Evolutionary conservation across 208 protist species (phyloP).

Genomic region (Leishmania amazonensis): DNA sequence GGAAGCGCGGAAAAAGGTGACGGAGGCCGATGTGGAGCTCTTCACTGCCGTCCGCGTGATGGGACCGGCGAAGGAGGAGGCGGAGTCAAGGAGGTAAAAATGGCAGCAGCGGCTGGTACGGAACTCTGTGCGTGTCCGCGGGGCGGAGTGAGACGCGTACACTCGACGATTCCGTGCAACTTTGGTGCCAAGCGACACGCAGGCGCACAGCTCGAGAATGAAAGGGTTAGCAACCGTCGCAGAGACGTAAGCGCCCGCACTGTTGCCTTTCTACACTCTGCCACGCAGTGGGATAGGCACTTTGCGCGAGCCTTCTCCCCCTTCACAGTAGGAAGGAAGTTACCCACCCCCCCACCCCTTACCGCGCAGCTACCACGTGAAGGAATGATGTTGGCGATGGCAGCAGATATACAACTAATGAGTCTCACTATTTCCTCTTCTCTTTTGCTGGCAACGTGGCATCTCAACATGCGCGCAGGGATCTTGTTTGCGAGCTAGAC

Average conservation of each 20-base stretch:
- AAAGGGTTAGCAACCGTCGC: neutral
- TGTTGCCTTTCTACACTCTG: neutral
- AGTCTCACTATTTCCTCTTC: neutral
- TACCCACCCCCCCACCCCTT: no score
- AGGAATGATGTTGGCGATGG: neutral
- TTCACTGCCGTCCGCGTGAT: conserved; percentile 71
- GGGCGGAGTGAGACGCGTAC: neutral
- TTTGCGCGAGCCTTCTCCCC: neutral
- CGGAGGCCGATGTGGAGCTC: conserved; percentile 85
- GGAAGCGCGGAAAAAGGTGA: conserved; percentile 84
- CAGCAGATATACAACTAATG: no score
- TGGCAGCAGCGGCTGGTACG: no score
- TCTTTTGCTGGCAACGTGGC: neutral
- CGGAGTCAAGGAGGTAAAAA: conserved; percentile 2
- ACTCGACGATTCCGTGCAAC: neutral
- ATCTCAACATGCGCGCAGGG: neutral
- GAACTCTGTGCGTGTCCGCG: neutral
- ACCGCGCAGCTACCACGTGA: neutral
- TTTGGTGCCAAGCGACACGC: no score
- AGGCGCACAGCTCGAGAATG: neutral
- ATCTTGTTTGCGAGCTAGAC: neutral
- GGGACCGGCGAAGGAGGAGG: conserved; percentile 59
- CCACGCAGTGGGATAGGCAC: neutral
- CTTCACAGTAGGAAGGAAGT: neutral
- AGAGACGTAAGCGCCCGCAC: no score